Evolutionary conservation across 1,139 yeast species (phyloP).

Genomic region (Geotrichum bryndzae): DNA sequence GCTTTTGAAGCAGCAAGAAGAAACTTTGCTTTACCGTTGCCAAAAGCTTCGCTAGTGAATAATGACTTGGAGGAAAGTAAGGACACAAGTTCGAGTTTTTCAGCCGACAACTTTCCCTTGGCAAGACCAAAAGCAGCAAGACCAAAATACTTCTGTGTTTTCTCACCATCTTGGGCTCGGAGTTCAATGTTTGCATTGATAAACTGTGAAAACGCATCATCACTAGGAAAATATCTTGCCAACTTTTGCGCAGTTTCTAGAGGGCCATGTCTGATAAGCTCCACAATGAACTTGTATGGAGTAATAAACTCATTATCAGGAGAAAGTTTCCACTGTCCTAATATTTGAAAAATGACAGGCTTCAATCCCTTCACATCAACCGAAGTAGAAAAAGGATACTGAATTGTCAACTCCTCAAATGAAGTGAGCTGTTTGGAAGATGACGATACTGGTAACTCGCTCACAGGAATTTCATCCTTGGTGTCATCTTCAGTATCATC

Average conservation of each 20-base stretch:
- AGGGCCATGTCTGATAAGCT: background rate
- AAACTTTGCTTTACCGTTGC: conserved; percentile 18
- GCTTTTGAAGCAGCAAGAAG: conserved; percentile 13
- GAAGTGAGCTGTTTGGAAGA: background rate
- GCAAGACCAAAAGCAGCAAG: conserved; percentile 14
- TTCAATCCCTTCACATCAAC: background rate
- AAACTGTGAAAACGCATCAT: conserved; percentile 18
- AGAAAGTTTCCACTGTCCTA: background rate
- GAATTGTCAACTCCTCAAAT: background rate
- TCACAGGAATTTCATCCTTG: background rate
- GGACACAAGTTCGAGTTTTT: conserved; percentile 20
- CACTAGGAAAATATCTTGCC: conserved; percentile 21
- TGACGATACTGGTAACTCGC: background rate
- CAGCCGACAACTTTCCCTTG: conserved; percentile 17
- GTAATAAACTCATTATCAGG: background rate
- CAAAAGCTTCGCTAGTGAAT: conserved; percentile 13
- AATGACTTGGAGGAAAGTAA: conserved; percentile 16
- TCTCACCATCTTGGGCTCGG: conserved; percentile 19
- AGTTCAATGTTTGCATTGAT: conserved; percentile 17
- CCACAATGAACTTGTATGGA: background rate
- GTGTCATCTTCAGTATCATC: background rate
- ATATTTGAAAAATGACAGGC: background rate
- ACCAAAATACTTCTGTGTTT: background rate
- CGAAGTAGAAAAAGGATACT: background rate
- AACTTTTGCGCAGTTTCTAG: background rate